A percentile compares a stretch with the other conserved stretches of the same genome.
Conservation (phyloP, 2,329 filamentous ascomycete species). For the Fusarium zealandicum region DNA sequence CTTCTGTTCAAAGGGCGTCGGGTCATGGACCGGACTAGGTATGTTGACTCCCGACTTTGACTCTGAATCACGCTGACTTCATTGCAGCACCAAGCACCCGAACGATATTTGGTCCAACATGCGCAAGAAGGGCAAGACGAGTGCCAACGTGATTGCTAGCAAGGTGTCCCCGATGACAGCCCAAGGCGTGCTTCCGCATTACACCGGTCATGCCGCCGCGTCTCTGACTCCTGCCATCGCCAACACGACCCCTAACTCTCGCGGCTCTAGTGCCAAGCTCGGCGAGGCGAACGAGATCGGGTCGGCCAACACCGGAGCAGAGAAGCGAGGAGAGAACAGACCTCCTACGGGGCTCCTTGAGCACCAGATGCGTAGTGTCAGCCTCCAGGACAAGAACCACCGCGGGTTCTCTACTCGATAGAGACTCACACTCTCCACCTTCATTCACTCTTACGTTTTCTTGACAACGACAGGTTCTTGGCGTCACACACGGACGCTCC, state of each 20-base stretch:
- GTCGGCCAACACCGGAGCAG: slow-evolving; percentile 32
- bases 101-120: slow-evolving; percentile 59
- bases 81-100: slow-evolving; percentile 48
- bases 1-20: slow-evolving; percentile 51
- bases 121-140: slow-evolving; percentile 60
- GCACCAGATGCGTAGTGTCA: slow-evolving; percentile 22
- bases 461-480: slow-evolving; percentile 4
- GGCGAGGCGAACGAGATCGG: slow-evolving; percentile 34
- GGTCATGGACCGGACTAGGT: slow-evolving; percentile 43
- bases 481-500: slow-evolving; percentile 15
- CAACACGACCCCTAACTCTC: slow-evolving; percentile 47
- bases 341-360: slow-evolving; percentile 45
- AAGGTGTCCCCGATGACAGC: slow-evolving; percentile 62
- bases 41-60: slow-evolving; percentile 19
- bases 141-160: slow-evolving; percentile 54
- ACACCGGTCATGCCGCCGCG: slow-evolving; percentile 59
- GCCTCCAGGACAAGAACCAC: slow-evolving; percentile 24
- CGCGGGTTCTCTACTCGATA: slow-evolving; percentile 27
- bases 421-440: slow-evolving; percentile 5
- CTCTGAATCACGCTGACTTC: slow-evolving; percentile 19
- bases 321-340: slow-evolving; percentile 56
- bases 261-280: slow-evolving; percentile 40
- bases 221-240: slow-evolving; percentile 56
- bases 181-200: slow-evolving; percentile 62
- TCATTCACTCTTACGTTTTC: slow-evolving; percentile 7